phyloP scores from a whole-genome alignment of 2,329 filamentous ascomycete species.

The Cordyceps militaris region DNA sequence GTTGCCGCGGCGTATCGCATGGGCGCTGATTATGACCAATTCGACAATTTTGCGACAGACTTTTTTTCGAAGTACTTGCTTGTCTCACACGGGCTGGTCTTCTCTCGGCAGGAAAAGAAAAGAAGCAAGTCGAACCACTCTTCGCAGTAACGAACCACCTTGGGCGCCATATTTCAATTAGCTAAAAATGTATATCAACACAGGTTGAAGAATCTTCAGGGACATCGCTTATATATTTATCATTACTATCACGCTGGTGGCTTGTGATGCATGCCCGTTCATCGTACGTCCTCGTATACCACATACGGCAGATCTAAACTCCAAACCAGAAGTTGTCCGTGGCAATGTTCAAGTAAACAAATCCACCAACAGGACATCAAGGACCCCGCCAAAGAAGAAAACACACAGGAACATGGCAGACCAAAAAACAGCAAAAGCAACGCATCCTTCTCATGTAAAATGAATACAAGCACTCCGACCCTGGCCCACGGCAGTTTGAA shows the following conservation, averaged over 20 bases:
- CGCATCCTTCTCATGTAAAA: not conserved
- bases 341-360: not conserved
- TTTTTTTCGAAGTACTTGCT: conserved; percentile 41
- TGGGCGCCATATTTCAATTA: not conserved
- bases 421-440: not conserved
- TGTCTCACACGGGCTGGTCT: conserved; percentile 37
- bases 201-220: not conserved
- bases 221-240: not conserved
- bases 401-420: not conserved
- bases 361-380: not conserved
- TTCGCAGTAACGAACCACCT: not conserved
- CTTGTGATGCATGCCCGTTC: not conserved
- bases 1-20: conserved; percentile 64
- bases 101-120: conserved; percentile 28
- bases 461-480: not conserved
- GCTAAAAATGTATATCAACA: not conserved
- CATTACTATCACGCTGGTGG: not conserved
- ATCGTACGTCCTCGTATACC: not conserved
- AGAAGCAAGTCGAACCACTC: conserved; percentile 12
- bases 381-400: not conserved
- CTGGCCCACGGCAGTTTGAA: not conserved
- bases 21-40: conserved; percentile 55
- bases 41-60: conserved; percentile 47
- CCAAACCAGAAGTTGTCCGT: not conserved
- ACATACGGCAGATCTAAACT: not conserved